Evolutionary conservation across 768 basidiomycete species (phyloP).

Genomic region (Suillus brevipes): DNA sequence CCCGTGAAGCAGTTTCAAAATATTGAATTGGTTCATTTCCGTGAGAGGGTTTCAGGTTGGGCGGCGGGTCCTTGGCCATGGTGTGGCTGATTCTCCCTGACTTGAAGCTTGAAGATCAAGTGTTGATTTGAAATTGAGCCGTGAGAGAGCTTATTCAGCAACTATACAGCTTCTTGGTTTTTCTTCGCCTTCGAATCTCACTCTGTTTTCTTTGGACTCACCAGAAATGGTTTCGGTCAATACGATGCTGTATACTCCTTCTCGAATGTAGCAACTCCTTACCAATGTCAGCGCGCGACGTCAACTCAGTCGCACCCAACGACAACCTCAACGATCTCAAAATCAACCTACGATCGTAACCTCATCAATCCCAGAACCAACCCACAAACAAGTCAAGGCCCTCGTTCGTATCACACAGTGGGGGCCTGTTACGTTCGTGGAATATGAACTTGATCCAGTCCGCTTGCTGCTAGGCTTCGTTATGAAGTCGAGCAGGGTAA

Average conservation of each 20-base stretch:
- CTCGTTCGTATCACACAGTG: conserved; percentile 43
- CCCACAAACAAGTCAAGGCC: conserved; percentile 66
- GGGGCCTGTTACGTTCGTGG: conserved; percentile 77
- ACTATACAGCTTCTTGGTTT: conserved; percentile 16
- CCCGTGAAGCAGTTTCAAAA: not conserved
- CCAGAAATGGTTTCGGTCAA: not conserved
- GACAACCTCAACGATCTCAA: not conserved
- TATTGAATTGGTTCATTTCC: not conserved
- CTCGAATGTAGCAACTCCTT: not conserved
- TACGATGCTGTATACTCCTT: not conserved
- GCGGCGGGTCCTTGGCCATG: not conserved
- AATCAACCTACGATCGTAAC: too few species aligned
- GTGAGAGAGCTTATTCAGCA: conserved; percentile 27
- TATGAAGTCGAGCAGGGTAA: conserved; percentile 51
- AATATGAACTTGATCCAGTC: conserved; percentile 46
- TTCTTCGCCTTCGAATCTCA: not conserved
- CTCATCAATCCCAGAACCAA: not conserved
- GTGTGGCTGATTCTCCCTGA: not conserved
- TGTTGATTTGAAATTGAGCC: not conserved
- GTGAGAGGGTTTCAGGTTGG: not conserved
- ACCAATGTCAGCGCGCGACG: not conserved
- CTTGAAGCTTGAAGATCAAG: too few species aligned
- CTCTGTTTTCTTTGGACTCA: not conserved
- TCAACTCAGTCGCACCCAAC: too few species aligned
- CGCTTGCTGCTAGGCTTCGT: conserved; percentile 54